Percentiles rank a stretch among this genome's conserved stretches.
phyloP scores from a whole-genome alignment of 164 flowering plant genomes.

The Saururus chinensis region DNA sequence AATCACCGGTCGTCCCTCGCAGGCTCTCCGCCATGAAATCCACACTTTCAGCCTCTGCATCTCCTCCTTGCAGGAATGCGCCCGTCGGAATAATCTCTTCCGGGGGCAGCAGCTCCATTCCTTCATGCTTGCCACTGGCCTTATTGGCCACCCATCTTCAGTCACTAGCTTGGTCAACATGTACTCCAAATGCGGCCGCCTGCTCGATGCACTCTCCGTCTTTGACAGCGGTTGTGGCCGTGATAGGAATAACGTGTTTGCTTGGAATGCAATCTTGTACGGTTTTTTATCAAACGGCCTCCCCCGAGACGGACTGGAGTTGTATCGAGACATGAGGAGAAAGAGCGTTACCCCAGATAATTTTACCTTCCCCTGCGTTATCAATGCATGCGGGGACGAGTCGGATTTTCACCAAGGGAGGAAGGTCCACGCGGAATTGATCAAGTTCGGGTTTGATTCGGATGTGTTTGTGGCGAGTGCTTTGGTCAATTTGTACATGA shows the following conservation, averaged over 20 bases:
- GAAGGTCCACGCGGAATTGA: conserved; percentile 40
- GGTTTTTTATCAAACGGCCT: conserved; percentile 37
- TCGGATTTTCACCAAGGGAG: conserved; percentile 19
- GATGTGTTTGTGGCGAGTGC: conserved; percentile 19
- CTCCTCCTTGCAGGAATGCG: conserved; percentile 44
- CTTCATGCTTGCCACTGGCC: conserved; percentile 30
- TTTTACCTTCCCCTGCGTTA: conserved; percentile 53
- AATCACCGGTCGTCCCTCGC: no score
- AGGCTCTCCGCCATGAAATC: no score
- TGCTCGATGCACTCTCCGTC: conserved; percentile 29
- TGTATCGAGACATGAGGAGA: conserved; percentile 32
- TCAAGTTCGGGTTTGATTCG: conserved; percentile 12
- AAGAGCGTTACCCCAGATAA: conserved; percentile 38
- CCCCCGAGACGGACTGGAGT: conserved; percentile 19
- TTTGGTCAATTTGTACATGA: conserved; percentile 24
- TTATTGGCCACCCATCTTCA: conserved; percentile 30
- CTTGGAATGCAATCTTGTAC: conserved; percentile 54
- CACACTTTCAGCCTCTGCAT: no score
- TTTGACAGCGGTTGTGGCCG: conserved; percentile 25
- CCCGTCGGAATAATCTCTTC: conserved; percentile 24
- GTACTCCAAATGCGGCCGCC: conserved; percentile 56
- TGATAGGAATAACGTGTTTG: conserved; percentile 31
- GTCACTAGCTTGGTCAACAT: conserved; percentile 67
- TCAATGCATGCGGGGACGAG: conserved; percentile 36
- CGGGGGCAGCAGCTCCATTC: conserved; percentile 46